phyloP scores from a whole-genome alignment of 2,329 filamentous ascomycete species.

The Ustilaginoidea virens region DNA sequence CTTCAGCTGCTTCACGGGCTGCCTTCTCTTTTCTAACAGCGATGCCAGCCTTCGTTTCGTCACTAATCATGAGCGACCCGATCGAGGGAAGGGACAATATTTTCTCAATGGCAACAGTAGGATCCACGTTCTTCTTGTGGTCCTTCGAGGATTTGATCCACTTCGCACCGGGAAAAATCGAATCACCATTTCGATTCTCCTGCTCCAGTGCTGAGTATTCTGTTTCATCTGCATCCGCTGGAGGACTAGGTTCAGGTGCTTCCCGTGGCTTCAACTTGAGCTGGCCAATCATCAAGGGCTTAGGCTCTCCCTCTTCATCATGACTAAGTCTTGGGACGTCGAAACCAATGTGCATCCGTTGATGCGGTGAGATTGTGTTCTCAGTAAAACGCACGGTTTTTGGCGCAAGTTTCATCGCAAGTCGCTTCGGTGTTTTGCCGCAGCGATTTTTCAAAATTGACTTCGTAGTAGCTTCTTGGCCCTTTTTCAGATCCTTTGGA shows the following conservation, averaged over 20 bases:
- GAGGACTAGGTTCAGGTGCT: no score
- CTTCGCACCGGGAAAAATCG: conserved; percentile 1
- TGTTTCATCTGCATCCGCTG: neutral
- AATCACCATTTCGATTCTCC: neutral
- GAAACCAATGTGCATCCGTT: conserved; percentile 12
- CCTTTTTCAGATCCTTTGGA: conserved; percentile 7
- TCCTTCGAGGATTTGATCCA: neutral
- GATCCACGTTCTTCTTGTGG: conserved; percentile 3
- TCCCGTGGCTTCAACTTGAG: no score
- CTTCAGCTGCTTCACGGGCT: conserved; percentile 11
- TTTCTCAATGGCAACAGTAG: conserved; percentile 11
- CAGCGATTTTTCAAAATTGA: conserved; percentile 16
- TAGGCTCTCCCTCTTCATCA: conserved; percentile 2
- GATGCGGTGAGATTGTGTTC: conserved; percentile 11
- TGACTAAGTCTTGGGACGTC: conserved; percentile 9
- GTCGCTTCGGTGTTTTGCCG: conserved; percentile 13
- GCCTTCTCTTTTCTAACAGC: conserved; percentile 6
- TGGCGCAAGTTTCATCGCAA: conserved; percentile 10
- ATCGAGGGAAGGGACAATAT: conserved; percentile 13
- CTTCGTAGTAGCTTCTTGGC: conserved; percentile 9
- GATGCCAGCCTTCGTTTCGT: conserved; percentile 10
- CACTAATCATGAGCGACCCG: conserved; percentile 12
- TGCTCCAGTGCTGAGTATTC: neutral
- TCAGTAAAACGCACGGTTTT: conserved; percentile 17
- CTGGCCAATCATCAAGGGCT: no score